Evolutionary conservation across 2,329 filamentous ascomycete genomes (phyloP).

Genomic region (Cladophialophora chaetospira): DNA sequence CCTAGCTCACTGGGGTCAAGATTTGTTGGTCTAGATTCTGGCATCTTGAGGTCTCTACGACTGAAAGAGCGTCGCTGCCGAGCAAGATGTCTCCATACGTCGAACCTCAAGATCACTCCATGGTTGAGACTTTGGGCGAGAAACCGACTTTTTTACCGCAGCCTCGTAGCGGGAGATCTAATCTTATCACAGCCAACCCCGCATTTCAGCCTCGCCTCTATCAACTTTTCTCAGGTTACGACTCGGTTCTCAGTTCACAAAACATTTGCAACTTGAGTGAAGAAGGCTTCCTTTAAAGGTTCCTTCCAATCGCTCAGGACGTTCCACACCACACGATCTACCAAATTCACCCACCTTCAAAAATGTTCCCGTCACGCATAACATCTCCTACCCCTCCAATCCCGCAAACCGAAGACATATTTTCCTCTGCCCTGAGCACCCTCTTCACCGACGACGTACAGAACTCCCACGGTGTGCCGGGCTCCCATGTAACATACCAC

Average conservation of each 20-base stretch:
- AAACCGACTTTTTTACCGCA: not conserved
- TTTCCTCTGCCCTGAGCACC: conserved; percentile 54
- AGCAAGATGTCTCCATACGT: too few relatives aligned
- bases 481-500: conserved; percentile 54
- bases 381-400: conserved; percentile 24
- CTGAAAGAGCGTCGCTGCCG: too few relatives aligned
- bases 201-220: not conserved
- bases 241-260: too few relatives aligned
- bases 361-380: conserved; percentile 26
- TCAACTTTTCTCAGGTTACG: not conserved
- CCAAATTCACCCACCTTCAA: too few relatives aligned
- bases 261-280: too few relatives aligned
- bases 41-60: not conserved
- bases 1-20: conserved; percentile 79
- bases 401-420: conserved; percentile 54
- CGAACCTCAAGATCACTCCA: not conserved
- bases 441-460: conserved; percentile 60
- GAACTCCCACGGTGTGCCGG: conserved; percentile 57
- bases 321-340: too few relatives aligned
- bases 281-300: too few relatives aligned
- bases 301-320: too few relatives aligned
- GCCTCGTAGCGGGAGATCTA: not conserved
- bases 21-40: conserved; percentile 53
- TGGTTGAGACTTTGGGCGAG: too few relatives aligned
- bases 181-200: not conserved